Evolutionary conservation across 2,329 filamentous ascomycete species (phyloP).

Genomic region (Dothideomycetidae sp.): DNA sequence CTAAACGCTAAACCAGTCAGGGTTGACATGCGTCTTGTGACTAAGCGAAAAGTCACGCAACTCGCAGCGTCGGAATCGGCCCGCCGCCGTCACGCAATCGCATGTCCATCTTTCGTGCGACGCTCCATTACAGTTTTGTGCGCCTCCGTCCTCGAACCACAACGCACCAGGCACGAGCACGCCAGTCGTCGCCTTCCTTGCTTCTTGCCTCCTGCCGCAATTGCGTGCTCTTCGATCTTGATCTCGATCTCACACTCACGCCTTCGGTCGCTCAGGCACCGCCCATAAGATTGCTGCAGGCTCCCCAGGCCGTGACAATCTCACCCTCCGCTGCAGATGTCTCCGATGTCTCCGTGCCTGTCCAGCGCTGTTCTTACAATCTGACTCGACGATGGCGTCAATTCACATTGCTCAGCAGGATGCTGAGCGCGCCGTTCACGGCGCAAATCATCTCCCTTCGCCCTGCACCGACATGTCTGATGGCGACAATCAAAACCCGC

Average conservation of each 20-base stretch:
- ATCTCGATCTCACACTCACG: background rate
- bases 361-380: conserved; percentile 1
- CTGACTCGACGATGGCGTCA: conserved; percentile 12
- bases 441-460: conserved; percentile 4
- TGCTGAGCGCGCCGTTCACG: conserved; percentile 10
- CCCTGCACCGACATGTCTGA: conserved; percentile 8
- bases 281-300: background rate
- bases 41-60: too few species aligned
- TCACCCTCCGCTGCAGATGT: conserved; percentile 9
- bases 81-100: background rate
- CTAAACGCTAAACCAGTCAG: too few species aligned
- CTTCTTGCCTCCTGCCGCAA: background rate
- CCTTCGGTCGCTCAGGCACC: background rate
- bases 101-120: background rate
- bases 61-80: too few species aligned
- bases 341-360: conserved; percentile 5
- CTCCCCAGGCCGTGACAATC: background rate
- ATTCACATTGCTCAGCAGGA: conserved; percentile 5
- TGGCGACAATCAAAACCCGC: conserved; percentile 14
- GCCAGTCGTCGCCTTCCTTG: too few species aligned
- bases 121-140: too few species aligned
- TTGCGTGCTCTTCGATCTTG: background rate
- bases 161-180: too few species aligned
- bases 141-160: too few species aligned
- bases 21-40: too few species aligned